These are phyloP conservation scores for Cucumis cinereus DNA, from an alignment of 306 rosid genomes.

Conservation along the genomic window DNA sequence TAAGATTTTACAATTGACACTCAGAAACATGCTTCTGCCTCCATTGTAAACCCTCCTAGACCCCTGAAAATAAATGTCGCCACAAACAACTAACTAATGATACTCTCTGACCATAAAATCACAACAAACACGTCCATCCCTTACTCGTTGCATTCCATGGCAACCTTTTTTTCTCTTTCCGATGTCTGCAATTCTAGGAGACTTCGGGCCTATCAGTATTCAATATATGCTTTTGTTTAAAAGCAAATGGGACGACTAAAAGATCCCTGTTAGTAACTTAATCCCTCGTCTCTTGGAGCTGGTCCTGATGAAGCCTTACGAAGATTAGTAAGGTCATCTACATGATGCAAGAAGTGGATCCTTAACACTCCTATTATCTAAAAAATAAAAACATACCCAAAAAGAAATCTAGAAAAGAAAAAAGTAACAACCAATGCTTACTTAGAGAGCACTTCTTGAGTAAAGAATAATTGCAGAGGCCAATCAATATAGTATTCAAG, in stretches of 20 bases:
- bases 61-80: neutral
- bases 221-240: neutral
- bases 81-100: neutral
- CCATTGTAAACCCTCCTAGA: neutral
- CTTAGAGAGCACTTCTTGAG: conserved; percentile 91
- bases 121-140: too few relatives aligned
- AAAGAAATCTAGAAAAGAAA: neutral
- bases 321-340: neutral
- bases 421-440: conserved; percentile 23
- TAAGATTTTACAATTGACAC: neutral
- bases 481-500: conserved; percentile 92
- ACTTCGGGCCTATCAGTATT: too few relatives aligned
- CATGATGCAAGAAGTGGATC: neutral
- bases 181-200: too few relatives aligned
- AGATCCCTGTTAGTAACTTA: neutral
- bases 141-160: too few relatives aligned
- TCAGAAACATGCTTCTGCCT: neutral
- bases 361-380: neutral
- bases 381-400: too few relatives aligned
- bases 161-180: too few relatives aligned
- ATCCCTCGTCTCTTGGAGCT: neutral
- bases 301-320: neutral
- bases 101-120: neutral
- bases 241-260: neutral
- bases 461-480: conserved; percentile 95